Evolutionary conservation across 192 early-diverging fungal genomes (phyloP).

Genomic region (Oehlia diaphana): DNA sequence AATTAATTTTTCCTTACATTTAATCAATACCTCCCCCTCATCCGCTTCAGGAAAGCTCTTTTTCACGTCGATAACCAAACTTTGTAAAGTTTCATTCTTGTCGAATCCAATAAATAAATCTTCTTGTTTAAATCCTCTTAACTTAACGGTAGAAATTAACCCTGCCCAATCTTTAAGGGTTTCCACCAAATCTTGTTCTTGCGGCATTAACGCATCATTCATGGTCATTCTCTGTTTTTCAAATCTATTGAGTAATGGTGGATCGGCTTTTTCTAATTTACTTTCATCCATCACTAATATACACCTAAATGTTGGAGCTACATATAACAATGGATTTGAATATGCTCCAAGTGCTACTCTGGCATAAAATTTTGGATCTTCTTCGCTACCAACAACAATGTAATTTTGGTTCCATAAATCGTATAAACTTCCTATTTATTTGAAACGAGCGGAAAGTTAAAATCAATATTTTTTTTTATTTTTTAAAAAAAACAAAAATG

Average conservation of each 20-base stretch:
- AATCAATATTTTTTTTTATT: too few species aligned
- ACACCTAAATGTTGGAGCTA: constrained; percentile 21
- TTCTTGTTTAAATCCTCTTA: constrained; percentile 1
- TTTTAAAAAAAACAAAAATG: not conserved
- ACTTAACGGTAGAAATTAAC: not conserved
- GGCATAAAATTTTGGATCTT: constrained; percentile 21
- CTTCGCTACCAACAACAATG: constrained; percentile 13
- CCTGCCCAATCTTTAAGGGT: not conserved
- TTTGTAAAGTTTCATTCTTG: constrained; percentile 24
- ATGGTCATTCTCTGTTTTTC: constrained; percentile 27
- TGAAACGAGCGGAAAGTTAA: too few species aligned
- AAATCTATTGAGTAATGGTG: constrained; percentile 26
- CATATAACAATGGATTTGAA: constrained; percentile 30
- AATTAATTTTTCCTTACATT: constrained; percentile 22
- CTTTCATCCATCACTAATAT: constrained; percentile 30
- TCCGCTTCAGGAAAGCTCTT: not conserved
- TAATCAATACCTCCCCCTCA: not conserved
- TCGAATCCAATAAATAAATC: constrained; percentile 34
- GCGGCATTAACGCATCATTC: not conserved
- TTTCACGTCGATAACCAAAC: constrained; percentile 21
- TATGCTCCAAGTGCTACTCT: constrained; percentile 31
- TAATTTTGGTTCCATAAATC: constrained; percentile 37
- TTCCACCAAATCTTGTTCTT: not conserved
- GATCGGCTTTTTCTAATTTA: constrained; percentile 20
- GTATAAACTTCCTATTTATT: constrained; percentile 21